Percentiles rank a stretch among this genome's conserved stretches.
Evolutionary conservation across 1,139 yeast genomes (phyloP).

Genomic region (Candida tropicalis): DNA sequence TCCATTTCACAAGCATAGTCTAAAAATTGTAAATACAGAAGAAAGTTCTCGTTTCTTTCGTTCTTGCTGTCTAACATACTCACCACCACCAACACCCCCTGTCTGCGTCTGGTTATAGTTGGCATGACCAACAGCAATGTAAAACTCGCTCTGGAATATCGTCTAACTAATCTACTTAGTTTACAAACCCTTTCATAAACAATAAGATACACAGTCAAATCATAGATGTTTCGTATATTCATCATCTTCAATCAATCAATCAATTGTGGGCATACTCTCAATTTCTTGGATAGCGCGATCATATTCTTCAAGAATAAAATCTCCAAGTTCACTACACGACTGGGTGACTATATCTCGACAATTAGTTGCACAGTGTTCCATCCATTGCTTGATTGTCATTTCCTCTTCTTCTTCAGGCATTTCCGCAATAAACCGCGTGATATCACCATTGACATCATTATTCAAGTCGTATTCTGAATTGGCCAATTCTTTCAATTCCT

Average conservation of each 20-base stretch:
- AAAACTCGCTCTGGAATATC: no score
- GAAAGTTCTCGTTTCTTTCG: conserved; percentile 2
- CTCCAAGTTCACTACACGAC: conserved; percentile 48
- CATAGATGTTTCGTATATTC: no score
- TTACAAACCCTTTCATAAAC: no score
- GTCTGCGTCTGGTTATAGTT: no score
- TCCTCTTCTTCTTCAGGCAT: conserved; percentile 72
- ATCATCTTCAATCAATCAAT: no score
- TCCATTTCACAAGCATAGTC: not conserved
- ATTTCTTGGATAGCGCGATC: conserved; percentile 34
- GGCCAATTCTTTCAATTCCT: conserved; percentile 30
- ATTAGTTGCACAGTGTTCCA: conserved; percentile 50
- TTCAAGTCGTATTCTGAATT: conserved; percentile 34
- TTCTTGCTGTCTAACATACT: no score
- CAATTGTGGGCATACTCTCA: conserved; percentile 10
- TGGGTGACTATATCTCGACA: conserved; percentile 42
- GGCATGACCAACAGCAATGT: no score
- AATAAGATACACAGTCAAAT: no score
- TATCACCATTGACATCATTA: conserved; percentile 64
- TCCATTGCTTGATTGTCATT: conserved; percentile 75
- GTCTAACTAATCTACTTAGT: no score
- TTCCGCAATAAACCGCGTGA: conserved; percentile 63
- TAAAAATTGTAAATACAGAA: not conserved
- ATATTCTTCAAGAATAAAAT: conserved; percentile 44
- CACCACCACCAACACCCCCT: no score